Conservation (phyloP, 441 rosid species). For the Raphanus hybrid region DNA sequence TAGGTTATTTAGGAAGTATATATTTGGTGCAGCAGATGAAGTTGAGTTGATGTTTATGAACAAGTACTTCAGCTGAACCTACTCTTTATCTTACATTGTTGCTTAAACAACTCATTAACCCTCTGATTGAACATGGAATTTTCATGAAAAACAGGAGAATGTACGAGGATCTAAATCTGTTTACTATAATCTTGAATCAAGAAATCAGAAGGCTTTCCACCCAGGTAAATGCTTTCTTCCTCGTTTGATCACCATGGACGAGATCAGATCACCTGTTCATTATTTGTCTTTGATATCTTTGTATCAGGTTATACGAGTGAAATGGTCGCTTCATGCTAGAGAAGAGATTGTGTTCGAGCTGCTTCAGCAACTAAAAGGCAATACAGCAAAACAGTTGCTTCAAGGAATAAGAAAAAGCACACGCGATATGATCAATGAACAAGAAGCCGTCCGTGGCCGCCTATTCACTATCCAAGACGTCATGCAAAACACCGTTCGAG, state of each 20-base stretch:
- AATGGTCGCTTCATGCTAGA: conserved; percentile 59
- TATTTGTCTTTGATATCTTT: not conserved
- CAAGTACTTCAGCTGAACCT: conserved; percentile 46
- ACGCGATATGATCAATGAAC: conserved; percentile 58
- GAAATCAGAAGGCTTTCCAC: conserved; percentile 66
- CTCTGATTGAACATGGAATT: conserved; percentile 9
- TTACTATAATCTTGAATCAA: conserved; percentile 61
- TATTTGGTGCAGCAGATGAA: conserved; percentile 72
- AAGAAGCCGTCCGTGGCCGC: conserved; percentile 61
- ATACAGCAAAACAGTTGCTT: conserved; percentile 46
- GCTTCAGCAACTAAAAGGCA: conserved; percentile 61
- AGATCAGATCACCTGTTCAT: conserved; percentile 2
- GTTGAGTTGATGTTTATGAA: conserved; percentile 72
- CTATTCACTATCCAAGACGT: conserved; percentile 71
- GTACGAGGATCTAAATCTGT: conserved; percentile 54
- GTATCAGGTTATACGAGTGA: conserved; percentile 31
- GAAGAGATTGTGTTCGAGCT: conserved; percentile 73
- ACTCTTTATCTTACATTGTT: conserved; percentile 10
- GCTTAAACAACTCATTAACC: conserved; percentile 5
- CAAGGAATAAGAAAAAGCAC: conserved; percentile 57
- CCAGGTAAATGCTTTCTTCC: conserved; percentile 47
- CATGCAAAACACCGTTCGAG: conserved; percentile 69
- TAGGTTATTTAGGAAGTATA: conserved; percentile 59
- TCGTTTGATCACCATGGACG: not conserved
- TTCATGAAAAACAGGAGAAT: conserved; percentile 52